Evolutionary conservation across 1,284 basidiomycete species (phyloP), one percentile per base, ranked within the genome.

Genomic region (Rhodotorula sp.): DNA sequence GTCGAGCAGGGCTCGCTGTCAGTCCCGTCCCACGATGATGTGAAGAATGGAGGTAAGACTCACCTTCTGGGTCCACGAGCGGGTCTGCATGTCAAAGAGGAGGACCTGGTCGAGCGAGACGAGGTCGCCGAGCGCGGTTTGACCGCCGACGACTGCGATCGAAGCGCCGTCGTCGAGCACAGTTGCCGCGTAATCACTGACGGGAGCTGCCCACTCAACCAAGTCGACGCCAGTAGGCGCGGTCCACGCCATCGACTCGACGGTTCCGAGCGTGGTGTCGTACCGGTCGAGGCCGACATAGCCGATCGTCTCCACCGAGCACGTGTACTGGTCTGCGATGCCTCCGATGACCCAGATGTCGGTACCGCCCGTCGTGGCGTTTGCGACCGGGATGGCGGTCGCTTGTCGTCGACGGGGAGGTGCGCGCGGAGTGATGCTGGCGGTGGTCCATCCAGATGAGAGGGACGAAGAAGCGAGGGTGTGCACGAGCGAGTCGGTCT

Each of bases 101-200:
- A 81, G 78, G 39, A 80, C 68, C 1, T 58, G 48, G 15, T 62
- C 29, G 62, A 81, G 69, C 14, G 62, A 62, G 4, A 76, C 79
- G 21, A 80, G 66, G 20, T 63, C 59, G 8, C 78, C 79, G 52
- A 64, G 31, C n/a, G 75, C 67, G 29, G 76, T 76, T 58, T 80
- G 79, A 5, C 81, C 81, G 8, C 81, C 81, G 47, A 82, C 65
- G 68, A 81, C 77, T 43, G 76, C 71, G 46, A 81, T 58, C 18
- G 73, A 71, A 3, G 31, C 48, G 5, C 47, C 52, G 26, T 66
- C 64, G 1, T 66, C 66, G 16, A 79, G 64, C 20, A 65, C 26
- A 10, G 74, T 72, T n/a, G 76, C 75, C 20, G 79, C 66, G 52
- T 79, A 80, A 63, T 80, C 79, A 29, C 74, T 77, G 8, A 78